These are phyloP conservation scores for Bromus sterilis DNA, from an alignment of 176 grass and related monocot species.

Conservation along the genomic window DNA sequence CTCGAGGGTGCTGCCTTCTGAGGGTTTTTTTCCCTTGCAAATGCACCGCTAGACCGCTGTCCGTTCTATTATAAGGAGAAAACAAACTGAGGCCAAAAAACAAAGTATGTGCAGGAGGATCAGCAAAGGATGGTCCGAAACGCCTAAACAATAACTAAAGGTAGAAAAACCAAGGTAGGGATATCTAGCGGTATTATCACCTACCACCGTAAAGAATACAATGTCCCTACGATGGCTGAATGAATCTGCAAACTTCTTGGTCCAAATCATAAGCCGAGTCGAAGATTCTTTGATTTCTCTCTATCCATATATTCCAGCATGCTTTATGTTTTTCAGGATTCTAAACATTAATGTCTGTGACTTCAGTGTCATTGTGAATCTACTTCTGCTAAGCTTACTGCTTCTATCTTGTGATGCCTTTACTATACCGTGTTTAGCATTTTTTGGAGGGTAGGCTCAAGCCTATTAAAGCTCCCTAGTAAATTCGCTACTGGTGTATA, in stretches of 20 bases:
- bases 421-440: not conserved
- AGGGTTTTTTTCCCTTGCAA: not conserved
- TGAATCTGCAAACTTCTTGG: not conserved
- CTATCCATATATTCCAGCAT: not conserved
- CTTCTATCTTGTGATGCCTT: not conserved
- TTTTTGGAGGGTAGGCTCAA: too few species aligned
- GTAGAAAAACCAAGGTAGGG: not conserved
- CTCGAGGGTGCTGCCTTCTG: not conserved
- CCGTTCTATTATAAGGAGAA: not conserved
- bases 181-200: not conserved
- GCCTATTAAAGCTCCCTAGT: too few species aligned
- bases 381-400: not conserved
- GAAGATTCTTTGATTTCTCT: not conserved
- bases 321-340: conserved; percentile 11
- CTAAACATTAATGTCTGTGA: not conserved
- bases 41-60: not conserved
- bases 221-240: not conserved
- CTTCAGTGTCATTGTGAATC: not conserved
- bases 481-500: not conserved
- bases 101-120: not conserved
- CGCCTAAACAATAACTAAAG: not conserved
- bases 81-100: not conserved
- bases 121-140: too few species aligned
- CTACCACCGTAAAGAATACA: not conserved
- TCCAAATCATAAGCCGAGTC: not conserved